phyloP scores from a whole-genome alignment of 805 yeast genomes.

The Metschnikowia cerradonensis region DNA sequence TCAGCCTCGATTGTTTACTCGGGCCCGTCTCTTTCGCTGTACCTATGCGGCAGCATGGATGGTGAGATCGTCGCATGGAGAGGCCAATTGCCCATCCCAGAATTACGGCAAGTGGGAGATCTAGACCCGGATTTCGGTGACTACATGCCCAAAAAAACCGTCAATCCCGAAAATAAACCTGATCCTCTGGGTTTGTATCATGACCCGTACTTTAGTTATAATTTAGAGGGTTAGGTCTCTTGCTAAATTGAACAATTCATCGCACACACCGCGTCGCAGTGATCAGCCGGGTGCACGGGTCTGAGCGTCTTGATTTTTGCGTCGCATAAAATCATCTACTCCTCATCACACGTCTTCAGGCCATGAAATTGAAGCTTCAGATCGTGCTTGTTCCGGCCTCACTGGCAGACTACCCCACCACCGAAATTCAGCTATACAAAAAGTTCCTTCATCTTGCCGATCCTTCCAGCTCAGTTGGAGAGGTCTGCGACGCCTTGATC shows the following conservation, averaged over 20 bases:
- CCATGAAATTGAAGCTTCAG: conserved; percentile 30
- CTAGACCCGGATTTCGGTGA: neutral
- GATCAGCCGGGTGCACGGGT: neutral
- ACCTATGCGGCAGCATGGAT: conserved; percentile 60
- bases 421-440: conserved; percentile 26
- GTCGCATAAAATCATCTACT: neutral
- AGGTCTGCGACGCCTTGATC: conserved; percentile 52
- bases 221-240: neutral
- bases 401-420: conserved; percentile 19
- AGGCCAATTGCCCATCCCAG: conserved; percentile 7
- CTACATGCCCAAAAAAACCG: neutral
- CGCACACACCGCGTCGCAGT: no score
- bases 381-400: conserved; percentile 31
- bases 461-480: conserved; percentile 42
- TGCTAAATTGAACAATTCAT: neutral
- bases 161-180: neutral
- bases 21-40: conserved; percentile 42
- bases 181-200: conserved; percentile 6
- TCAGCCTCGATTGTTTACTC: conserved; percentile 51
- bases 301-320: neutral
- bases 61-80: conserved; percentile 62
- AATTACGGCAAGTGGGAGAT: neutral
- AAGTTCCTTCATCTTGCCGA: conserved; percentile 63
- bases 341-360: neutral
- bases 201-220: conserved; percentile 12